Evolutionary conservation across 2,329 filamentous ascomycete species (phyloP).

Genomic region (Xylaria sp.): DNA sequence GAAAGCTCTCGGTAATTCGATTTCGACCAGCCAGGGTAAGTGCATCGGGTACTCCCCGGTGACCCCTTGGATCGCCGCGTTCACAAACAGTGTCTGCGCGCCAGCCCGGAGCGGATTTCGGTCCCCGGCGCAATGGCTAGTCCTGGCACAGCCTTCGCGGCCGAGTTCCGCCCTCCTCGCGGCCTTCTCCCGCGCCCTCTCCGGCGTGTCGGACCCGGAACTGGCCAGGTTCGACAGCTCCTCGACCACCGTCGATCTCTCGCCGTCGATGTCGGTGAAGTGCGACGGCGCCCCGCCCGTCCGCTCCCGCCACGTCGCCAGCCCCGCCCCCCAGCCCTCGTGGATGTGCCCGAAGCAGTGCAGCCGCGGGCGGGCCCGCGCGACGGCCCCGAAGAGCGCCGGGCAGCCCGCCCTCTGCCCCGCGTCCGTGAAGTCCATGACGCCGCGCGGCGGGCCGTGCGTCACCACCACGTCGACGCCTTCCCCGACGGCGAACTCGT

Average conservation of each 20-base stretch:
- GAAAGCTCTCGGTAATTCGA: constrained; percentile 42
- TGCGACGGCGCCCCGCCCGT: constrained; percentile 37
- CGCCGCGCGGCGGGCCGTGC: constrained; percentile 56
- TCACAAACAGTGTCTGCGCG: constrained; percentile 61
- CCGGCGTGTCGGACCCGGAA: constrained; percentile 25
- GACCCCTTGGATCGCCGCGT: constrained; percentile 57
- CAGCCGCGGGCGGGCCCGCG: constrained; percentile 46
- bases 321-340: constrained; percentile 59
- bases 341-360: constrained; percentile 65
- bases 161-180: constrained; percentile 25
- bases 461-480: constrained; percentile 54
- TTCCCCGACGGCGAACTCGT: constrained; percentile 42
- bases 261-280: constrained; percentile 48
- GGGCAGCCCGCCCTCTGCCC: constrained; percentile 45
- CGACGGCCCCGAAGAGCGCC: constrained; percentile 50
- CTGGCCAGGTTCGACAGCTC: constrained; percentile 35
- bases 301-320: constrained; percentile 53
- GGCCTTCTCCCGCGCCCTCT: constrained; percentile 14
- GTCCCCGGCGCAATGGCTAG: constrained; percentile 46
- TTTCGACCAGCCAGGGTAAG: constrained; percentile 55
- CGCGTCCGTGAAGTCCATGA: constrained; percentile 48
- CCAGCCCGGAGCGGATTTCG: constrained; percentile 39
- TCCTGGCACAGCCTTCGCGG: constrained; percentile 36
- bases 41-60: constrained; percentile 45
- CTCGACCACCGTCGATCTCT: constrained; percentile 40